Percentiles rank a stretch among this genome's conserved stretches.
Conservation (phyloP, 331 rosid species). For the Pyrus hybrid region DNA sequence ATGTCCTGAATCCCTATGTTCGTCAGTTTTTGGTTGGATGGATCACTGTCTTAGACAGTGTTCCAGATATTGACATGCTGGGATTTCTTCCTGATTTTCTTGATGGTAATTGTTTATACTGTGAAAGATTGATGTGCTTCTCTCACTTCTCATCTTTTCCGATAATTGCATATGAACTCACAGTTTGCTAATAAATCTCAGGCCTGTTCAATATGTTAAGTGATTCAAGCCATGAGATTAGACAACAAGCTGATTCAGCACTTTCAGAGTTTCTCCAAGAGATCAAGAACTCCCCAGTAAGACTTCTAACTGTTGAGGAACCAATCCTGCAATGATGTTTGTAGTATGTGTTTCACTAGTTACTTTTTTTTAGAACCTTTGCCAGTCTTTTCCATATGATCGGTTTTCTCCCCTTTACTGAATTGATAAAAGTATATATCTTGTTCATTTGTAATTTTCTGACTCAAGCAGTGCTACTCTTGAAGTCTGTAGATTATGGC, state of each 20-base stretch:
- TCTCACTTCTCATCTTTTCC: constrained; percentile 2
- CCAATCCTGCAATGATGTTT: constrained; percentile 9
- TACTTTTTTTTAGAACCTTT: constrained; percentile 3
- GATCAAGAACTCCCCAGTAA: constrained; percentile 98
- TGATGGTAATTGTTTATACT: constrained; percentile 52
- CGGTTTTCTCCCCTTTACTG: constrained; percentile 3
- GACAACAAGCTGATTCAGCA: constrained; percentile 98
- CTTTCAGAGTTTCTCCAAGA: constrained; percentile 98
- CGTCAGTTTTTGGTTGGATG: constrained; percentile 99
- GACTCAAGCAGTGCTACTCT: constrained; percentile 99
- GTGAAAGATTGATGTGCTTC: neutral
- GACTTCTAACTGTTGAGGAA: constrained; percentile 27
- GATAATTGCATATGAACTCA: constrained; percentile 18
- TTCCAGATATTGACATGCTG: constrained; percentile 97
- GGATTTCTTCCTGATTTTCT: constrained; percentile 99
- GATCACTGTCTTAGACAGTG: constrained; percentile 98
- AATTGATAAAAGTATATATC: constrained; percentile 25
- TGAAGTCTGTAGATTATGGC: constrained; percentile 99
- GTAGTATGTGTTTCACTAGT: neutral
- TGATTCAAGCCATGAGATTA: constrained; percentile 93
- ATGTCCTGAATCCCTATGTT: constrained; percentile 93
- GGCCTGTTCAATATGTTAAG: constrained; percentile 98
- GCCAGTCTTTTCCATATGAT: constrained; percentile 8
- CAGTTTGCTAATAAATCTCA: constrained; percentile 30
- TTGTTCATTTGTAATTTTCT: constrained; percentile 85